Evolutionary conservation across 441 rosid species (phyloP).

Genomic region (Euphorbia corollata): DNA sequence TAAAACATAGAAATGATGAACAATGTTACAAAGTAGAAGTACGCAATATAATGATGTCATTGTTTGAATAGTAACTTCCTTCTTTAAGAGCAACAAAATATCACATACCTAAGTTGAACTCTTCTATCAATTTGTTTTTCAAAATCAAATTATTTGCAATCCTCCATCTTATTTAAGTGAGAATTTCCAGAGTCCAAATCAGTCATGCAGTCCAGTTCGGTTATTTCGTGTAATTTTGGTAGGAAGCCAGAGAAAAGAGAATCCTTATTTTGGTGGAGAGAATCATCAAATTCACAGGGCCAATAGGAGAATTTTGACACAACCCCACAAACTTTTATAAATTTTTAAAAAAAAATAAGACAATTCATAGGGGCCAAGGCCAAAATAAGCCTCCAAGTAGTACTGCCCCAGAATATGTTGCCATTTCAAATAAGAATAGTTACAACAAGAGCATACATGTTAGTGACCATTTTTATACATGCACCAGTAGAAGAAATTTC

Average conservation of each 20-base stretch:
- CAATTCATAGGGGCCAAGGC: background rate
- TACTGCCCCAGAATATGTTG: background rate
- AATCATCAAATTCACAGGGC: background rate
- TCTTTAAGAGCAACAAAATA: background rate
- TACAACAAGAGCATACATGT: background rate
- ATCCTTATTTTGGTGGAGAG: background rate
- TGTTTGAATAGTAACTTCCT: background rate
- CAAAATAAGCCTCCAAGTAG: background rate
- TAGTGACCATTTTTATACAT: background rate
- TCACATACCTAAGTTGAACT: background rate
- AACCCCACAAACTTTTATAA: background rate
- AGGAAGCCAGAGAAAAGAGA: background rate
- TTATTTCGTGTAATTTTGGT: background rate
- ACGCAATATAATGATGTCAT: too few species aligned
- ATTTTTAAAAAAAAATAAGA: too few species aligned
- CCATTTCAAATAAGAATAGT: slow-evolving; percentile 1
- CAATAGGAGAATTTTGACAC: background rate
- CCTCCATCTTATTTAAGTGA: background rate
- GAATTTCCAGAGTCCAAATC: background rate
- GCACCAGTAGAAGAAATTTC: background rate
- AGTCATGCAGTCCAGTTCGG: background rate
- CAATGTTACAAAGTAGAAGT: background rate
- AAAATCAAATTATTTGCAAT: background rate
- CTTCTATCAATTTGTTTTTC: background rate
- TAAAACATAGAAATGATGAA: background rate